A percentile compares a stretch with the other conserved stretches of the same genome.
Conservation (phyloP, 371 early-diverging fungal genomes). For the Mortierella sp. region DNA sequence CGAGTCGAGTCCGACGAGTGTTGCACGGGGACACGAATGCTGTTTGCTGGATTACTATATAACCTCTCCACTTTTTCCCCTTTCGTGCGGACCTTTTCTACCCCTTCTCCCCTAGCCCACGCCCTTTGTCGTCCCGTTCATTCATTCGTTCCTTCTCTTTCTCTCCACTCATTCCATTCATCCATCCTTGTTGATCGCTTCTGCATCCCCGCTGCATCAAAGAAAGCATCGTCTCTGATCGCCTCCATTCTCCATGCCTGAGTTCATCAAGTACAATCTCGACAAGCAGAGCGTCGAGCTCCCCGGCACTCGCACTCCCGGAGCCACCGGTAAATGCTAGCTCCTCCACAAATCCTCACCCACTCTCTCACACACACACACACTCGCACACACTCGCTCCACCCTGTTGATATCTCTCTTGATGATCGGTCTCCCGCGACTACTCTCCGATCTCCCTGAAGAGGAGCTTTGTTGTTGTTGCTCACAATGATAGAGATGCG, state of each 20-base stretch:
- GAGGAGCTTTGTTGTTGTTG: too few relatives aligned
- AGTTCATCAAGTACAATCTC: constrained; percentile 41
- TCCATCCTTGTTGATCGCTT: neutral
- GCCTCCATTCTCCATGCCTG: constrained; percentile 22
- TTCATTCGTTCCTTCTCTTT: neutral
- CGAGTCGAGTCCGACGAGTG: neutral
- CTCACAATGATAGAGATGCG: too few relatives aligned
- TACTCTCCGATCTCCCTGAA: neutral
- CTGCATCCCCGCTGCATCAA: neutral
- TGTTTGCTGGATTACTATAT: neutral
- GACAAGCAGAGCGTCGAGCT: constrained; percentile 52
- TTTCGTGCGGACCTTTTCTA: neutral
- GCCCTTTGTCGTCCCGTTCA: neutral
- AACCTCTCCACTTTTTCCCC: neutral
- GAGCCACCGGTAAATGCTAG: constrained; percentile 43
- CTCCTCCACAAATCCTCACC: constrained; percentile 1
- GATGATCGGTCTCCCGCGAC: neutral
- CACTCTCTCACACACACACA: neutral
- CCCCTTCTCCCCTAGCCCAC: neutral
- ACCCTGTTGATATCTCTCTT: neutral
- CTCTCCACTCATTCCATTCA: neutral
- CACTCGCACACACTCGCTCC: neutral
- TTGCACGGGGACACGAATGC: too few relatives aligned
- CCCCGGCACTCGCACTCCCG: constrained; percentile 50
- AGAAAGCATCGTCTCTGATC: neutral